A percentile compares a stretch with the other conserved stretches of the same genome.
These are phyloP conservation scores for Azolla pinnata DNA, from an alignment of 75 land plant species.

Conservation along the genomic window DNA sequence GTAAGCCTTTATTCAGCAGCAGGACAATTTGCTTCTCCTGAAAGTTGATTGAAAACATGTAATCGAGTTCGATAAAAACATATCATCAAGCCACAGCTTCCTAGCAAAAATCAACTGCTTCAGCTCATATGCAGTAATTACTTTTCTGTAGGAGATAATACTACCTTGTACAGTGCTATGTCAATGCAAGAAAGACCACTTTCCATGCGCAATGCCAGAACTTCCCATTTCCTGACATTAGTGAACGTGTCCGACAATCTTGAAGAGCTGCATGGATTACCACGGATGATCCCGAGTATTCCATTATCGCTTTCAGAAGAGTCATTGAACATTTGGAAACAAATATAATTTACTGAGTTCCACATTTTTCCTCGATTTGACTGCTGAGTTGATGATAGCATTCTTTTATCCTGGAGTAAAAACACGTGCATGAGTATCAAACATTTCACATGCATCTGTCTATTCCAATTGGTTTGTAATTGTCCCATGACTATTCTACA, in stretches of 20 bases:
- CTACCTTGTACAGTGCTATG: slow-evolving; percentile 77
- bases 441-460: too few relatives aligned
- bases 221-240: slow-evolving; percentile 26
- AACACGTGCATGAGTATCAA: too few relatives aligned
- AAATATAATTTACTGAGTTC: slow-evolving; percentile 34
- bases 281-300: slow-evolving; percentile 44
- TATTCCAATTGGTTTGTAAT: too few relatives aligned
- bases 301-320: slow-evolving; percentile 28
- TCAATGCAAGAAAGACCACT: slow-evolving; percentile 57
- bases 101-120: too few relatives aligned
- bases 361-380: neutral
- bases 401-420: slow-evolving; percentile 7
- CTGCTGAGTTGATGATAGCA: neutral
- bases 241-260: too few relatives aligned
- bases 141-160: too few relatives aligned
- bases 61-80: too few relatives aligned
- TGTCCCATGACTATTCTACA: too few relatives aligned
- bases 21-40: slow-evolving; percentile 72
- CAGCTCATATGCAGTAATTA: too few relatives aligned
- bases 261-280: too few relatives aligned
- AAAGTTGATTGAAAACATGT: too few relatives aligned
- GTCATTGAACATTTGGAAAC: slow-evolving; percentile 40
- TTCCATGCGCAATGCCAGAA: slow-evolving; percentile 37
- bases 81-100: too few relatives aligned
- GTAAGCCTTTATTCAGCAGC: slow-evolving; percentile 38